Conservation (phyloP, 2,329 filamentous ascomycete genomes). For the Claviceps lovelessii region DNA sequence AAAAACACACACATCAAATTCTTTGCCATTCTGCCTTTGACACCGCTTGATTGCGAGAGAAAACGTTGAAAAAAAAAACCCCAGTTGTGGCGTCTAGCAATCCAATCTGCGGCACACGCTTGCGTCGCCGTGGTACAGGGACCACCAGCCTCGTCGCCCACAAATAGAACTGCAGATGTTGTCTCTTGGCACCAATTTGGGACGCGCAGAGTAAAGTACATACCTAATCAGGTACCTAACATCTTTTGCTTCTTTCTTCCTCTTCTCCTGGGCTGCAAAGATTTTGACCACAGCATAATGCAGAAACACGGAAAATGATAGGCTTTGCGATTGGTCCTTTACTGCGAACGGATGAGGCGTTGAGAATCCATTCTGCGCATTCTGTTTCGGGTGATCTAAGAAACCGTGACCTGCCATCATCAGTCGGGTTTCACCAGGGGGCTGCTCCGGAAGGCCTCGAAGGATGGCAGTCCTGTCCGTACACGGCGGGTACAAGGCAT, state of each 20-base stretch:
- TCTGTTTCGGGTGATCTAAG: not conserved
- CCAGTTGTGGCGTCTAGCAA: not conserved
- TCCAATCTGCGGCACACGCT: not conserved
- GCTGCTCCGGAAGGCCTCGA: not conserved
- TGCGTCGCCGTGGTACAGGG: not conserved
- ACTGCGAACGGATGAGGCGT: not conserved
- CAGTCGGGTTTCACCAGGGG: not conserved
- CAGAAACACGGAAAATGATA: not conserved
- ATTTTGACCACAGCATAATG: not conserved
- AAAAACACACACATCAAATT: not conserved
- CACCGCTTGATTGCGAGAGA: not conserved
- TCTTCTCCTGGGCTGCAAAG: not conserved
- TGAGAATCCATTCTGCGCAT: not conserved
- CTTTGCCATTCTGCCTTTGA: not conserved
- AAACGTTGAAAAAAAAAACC: not conserved
- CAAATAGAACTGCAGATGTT: not conserved
- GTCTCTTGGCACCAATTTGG: not conserved
- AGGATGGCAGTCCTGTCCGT: not conserved
- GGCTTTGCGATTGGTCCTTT: not conserved
- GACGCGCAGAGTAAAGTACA: not conserved
- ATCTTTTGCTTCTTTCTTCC: not conserved
- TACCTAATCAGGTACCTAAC: not conserved
- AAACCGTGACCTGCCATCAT: not conserved
- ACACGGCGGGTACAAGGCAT: not conserved
- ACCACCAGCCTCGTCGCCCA: not conserved